Conservation (phyloP, 306 rosid species). For the Begonia masoniana region DNA sequence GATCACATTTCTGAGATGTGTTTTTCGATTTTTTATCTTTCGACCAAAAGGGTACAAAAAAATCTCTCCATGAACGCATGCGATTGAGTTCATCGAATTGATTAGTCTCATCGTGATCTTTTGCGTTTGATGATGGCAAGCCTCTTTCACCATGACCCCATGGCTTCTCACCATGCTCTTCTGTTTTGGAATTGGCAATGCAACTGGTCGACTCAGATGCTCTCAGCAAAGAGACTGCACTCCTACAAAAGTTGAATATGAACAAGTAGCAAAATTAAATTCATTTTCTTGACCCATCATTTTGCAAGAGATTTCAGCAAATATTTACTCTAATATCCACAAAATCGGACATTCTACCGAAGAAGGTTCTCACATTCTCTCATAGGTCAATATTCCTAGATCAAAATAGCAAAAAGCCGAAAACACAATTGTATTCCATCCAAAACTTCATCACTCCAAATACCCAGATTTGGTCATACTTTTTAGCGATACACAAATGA, state of each 20-base stretch:
- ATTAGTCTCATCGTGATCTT: slow-evolving; percentile 18
- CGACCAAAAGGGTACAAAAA: slow-evolving; percentile 31
- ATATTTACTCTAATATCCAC: too few relatives aligned
- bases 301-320: too few relatives aligned
- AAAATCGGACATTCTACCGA: too few relatives aligned
- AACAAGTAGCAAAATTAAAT: too few relatives aligned
- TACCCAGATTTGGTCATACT: too few relatives aligned
- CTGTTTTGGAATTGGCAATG: slow-evolving; percentile 22
- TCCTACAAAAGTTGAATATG: slow-evolving; percentile 35
- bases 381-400: too few relatives aligned
- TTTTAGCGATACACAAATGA: too few relatives aligned
- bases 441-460: too few relatives aligned
- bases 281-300: too few relatives aligned
- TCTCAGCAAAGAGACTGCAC: slow-evolving; percentile 63
- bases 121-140: slow-evolving; percentile 7
- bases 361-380: too few relatives aligned
- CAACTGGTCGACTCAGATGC: slow-evolving; percentile 28
- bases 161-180: slow-evolving; percentile 19
- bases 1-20: slow-evolving; percentile 18
- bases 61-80: slow-evolving; percentile 40
- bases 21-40: slow-evolving; percentile 24
- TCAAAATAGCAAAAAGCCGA: too few relatives aligned
- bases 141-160: background rate
- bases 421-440: too few relatives aligned
- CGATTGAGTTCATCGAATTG: slow-evolving; percentile 18